Evolutionary conservation across 768 basidiomycete genomes (phyloP), one percentile per base, ranked within the genome.

Genomic region (Termitomyces sp.): DNA sequence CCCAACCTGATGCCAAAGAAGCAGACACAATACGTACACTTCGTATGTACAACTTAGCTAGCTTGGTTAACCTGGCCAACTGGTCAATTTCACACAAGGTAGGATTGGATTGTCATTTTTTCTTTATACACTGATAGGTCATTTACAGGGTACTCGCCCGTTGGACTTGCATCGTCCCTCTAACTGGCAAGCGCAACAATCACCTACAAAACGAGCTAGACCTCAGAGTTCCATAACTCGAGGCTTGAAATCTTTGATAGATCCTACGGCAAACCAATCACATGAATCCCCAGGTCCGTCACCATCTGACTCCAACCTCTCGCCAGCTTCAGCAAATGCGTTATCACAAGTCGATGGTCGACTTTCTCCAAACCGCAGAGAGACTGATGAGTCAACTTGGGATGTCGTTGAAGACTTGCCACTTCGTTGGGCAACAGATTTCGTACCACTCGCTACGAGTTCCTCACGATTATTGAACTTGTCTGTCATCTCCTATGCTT

Each of bases 401-500:
- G 90, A 92, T 67, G 65, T 91, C 6, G 76, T 91, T 0, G 90
- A 92, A 13, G 81, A 83, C 48, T 72, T 88, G 9, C 88, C 90
- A 2, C 65, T 92, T 46, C 81, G 88, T 33, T 94, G 92, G 92
- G 89, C 90, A n/a, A 87, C 87, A 0, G 92, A 94, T 68, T 93
- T 82, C 66, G 88, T 90, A 2, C 85, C 89, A 0, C 79, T 94
- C n/a, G 89, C 89, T 5, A 71, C 80, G 2, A 70, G 79, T 26
- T 83, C 87, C 3, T 88, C 90, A 26, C 78, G 89, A 46, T 71
- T 92, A 45, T 72, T 77, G 28, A 81, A 78, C 56, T 64, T 77
- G 1, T 81, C 83, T 3, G 84, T 90, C 15, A 64, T 83, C 24
- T 84, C 80, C 4, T 94, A 87, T 66, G 82, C 87, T 9, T 71